phyloP scores from a whole-genome alignment of 169 alveolate genomes.

The Cystoisospora suis region DNA sequence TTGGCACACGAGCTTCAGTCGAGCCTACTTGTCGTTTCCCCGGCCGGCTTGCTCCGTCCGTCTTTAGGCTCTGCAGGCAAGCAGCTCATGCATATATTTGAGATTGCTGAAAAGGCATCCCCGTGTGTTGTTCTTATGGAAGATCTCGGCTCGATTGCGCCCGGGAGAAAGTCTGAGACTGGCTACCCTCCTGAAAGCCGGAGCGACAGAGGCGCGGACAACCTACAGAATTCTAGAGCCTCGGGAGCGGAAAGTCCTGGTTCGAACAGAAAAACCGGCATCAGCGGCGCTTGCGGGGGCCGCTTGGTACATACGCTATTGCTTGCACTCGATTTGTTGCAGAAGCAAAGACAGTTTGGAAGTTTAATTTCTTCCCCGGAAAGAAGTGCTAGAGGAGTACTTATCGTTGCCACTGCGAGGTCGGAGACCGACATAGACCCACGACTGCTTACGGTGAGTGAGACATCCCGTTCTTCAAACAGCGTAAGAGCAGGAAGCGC shows the following conservation, averaged over 20 bases:
- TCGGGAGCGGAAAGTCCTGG: neutral
- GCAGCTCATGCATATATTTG: conserved; percentile 9
- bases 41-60: conserved; percentile 31
- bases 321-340: neutral
- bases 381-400: conserved; percentile 12
- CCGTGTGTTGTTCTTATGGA: conserved; percentile 21
- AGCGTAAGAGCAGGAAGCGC: neutral
- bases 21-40: neutral
- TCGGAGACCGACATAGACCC: neutral
- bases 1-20: conserved; percentile 12
- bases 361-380: too few species aligned
- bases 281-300: conserved; percentile 6
- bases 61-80: neutral
- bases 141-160: neutral
- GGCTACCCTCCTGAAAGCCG: neutral
- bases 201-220: neutral
- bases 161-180: neutral
- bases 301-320: conserved; percentile 24
- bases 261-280: neutral
- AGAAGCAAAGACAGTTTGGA: neutral
- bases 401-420: neutral
- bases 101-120: neutral
- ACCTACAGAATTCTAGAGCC: neutral
- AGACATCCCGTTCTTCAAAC: neutral
- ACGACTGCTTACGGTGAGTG: neutral